Evolutionary conservation across 139 green algal genomes (phyloP).

Genomic region (Protoeuglena noctilucae): DNA sequence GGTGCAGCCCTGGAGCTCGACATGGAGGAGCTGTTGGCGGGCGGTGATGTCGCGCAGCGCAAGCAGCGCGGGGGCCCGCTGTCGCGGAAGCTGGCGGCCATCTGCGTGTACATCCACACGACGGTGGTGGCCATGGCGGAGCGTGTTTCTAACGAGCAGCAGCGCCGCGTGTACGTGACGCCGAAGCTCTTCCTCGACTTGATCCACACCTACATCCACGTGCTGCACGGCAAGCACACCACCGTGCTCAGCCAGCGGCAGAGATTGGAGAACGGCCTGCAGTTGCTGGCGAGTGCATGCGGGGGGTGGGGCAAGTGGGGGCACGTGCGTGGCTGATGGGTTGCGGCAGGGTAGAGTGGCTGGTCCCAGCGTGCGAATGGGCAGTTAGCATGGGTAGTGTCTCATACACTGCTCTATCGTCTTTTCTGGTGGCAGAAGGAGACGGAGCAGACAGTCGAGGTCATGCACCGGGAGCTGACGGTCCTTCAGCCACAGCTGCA

Average conservation of each 20-base stretch:
- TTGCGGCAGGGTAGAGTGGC: too few species aligned
- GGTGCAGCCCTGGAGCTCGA: not conserved
- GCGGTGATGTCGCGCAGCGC: not conserved
- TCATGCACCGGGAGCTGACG: conserved; percentile 8
- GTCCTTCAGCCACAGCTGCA: conserved; percentile 29
- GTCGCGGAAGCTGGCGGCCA: conserved; percentile 1
- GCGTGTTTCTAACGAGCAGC: conserved; percentile 42
- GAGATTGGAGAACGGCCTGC: conserved; percentile 13
- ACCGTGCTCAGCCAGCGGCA: conserved; percentile 5
- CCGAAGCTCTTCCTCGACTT: conserved; percentile 15
- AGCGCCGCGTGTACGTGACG: conserved; percentile 28
- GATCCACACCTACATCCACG: conserved; percentile 19
- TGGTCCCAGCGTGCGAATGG: too few species aligned
- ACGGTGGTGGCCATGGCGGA: conserved; percentile 28
- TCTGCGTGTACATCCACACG: conserved; percentile 45
- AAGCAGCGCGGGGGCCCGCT: not conserved
- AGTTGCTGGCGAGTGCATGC: too few species aligned
- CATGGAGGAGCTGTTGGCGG: not conserved
- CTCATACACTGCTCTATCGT: too few species aligned
- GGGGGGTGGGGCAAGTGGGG: too few species aligned
- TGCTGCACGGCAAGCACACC: conserved; percentile 19
- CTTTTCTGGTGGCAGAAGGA: not conserved
- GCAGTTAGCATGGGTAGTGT: too few species aligned
- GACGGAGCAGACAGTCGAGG: conserved; percentile 6
- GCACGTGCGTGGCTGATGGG: too few species aligned